Conservation (phyloP, 805 yeast species). For the Spathaspora passalidarum region DNA sequence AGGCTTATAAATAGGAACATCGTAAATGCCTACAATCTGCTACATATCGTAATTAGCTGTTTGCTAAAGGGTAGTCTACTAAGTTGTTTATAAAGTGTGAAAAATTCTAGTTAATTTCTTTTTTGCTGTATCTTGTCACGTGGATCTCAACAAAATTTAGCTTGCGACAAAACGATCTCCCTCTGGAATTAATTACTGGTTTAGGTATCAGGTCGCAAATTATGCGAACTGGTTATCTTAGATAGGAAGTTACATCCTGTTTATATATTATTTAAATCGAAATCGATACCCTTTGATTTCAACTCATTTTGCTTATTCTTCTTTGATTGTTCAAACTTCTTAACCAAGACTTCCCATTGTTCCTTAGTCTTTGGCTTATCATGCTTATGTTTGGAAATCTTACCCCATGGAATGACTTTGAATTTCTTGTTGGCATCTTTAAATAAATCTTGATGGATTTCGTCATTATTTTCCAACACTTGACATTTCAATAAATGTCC, state of each 20-base stretch:
- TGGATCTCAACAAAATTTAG: not conserved
- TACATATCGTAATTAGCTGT: no score
- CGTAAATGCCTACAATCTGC: no score
- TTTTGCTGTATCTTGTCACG: no score
- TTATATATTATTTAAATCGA: conserved; percentile 21
- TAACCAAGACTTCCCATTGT: conserved; percentile 54
- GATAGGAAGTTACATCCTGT: not conserved
- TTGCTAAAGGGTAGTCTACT: no score
- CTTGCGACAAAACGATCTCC: no score
- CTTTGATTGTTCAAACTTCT: conserved; percentile 41
- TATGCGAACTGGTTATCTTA: not conserved
- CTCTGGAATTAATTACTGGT: not conserved
- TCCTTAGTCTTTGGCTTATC: conserved; percentile 57
- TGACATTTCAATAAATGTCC: conserved; percentile 76
- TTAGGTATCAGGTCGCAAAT: not conserved
- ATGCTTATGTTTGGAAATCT: conserved; percentile 49
- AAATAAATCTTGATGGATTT: conserved; percentile 54
- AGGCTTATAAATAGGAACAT: no score
- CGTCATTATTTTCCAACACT: conserved; percentile 52
- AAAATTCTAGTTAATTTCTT: no score
- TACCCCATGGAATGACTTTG: conserved; percentile 58
- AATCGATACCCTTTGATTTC: conserved; percentile 58
- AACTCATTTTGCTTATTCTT: conserved; percentile 47
- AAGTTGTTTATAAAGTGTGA: no score
- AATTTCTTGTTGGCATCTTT: conserved; percentile 53